phyloP scores from a whole-genome alignment of 495 filamentous ascomycete genomes.

The Neurospora tetraspora region DNA sequence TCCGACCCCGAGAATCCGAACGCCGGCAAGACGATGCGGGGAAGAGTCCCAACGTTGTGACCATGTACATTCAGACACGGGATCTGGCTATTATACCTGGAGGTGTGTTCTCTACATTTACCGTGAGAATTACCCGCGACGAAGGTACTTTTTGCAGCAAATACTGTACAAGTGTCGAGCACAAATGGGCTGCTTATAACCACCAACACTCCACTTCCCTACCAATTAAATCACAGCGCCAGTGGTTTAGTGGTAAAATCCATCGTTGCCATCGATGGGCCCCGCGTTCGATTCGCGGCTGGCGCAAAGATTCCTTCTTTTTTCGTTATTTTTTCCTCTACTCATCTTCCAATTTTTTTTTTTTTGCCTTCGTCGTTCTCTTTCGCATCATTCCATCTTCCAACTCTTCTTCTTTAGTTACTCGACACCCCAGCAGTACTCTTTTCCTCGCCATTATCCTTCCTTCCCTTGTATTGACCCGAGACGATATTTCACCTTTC shows the following conservation, averaged over 20 bases:
- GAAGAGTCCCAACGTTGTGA: not conserved
- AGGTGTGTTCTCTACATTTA: not conserved
- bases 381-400: not conserved
- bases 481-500: not conserved
- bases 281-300: constrained; percentile 43
- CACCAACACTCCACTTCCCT: fast-evolving
- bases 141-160: not conserved
- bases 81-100: not conserved
- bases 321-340: not conserved
- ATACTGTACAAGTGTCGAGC: too few species aligned
- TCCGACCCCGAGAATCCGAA: not conserved
- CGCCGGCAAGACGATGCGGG: not conserved
- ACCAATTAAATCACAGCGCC: not conserved
- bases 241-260: constrained; percentile 46
- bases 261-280: constrained; percentile 46
- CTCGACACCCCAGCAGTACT: not conserved
- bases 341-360: not conserved
- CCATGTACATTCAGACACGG: not conserved
- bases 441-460: not conserved
- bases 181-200: not conserved
- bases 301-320: constrained; percentile 15
- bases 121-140: not conserved
- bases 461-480: not conserved
- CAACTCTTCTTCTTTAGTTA: not conserved
- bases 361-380: not conserved